phyloP scores from a whole-genome alignment of 257 asterid species.

The Petunia axillaris region DNA sequence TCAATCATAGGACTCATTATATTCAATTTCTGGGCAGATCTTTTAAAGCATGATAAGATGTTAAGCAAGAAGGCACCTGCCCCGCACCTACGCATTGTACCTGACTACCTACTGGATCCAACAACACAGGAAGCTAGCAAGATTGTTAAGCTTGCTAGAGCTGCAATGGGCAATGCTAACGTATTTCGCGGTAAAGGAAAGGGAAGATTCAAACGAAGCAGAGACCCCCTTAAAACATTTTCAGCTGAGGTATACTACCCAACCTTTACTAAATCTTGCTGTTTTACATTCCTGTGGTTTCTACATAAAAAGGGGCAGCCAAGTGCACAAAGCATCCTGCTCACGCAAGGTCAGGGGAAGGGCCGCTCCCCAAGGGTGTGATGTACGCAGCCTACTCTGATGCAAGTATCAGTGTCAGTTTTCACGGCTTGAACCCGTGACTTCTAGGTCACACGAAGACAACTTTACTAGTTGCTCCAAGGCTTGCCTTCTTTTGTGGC shows the following conservation, averaged over 20 bases:
- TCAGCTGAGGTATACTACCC: constrained; percentile 70
- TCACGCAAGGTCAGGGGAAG: too few relatives aligned
- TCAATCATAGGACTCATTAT: neutral
- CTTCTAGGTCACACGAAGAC: too few relatives aligned
- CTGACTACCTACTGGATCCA: constrained; percentile 87
- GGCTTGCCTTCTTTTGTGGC: neutral
- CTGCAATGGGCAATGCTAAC: constrained; percentile 78
- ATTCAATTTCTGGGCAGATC: constrained; percentile 52
- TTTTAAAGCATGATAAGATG: constrained; percentile 83
- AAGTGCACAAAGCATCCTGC: too few relatives aligned
- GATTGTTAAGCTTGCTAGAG: constrained; percentile 89
- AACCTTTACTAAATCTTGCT: neutral
- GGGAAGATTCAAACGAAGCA: constrained; percentile 66
- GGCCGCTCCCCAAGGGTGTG: too few relatives aligned
- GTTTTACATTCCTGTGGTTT: neutral
- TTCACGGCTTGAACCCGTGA: neutral
- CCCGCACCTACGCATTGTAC: constrained; percentile 77
- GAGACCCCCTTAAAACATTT: constrained; percentile 80
- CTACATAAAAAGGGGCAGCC: neutral
- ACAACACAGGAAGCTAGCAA: constrained; percentile 96
- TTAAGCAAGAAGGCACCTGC: constrained; percentile 86
- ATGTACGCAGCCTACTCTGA: neutral
- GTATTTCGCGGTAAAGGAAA: constrained; percentile 59
- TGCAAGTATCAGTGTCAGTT: neutral
- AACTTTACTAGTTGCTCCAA: too few relatives aligned